Base-by-base conservation (phyloP, 208 protist genomes). In the Lotmaria passim region DNA sequence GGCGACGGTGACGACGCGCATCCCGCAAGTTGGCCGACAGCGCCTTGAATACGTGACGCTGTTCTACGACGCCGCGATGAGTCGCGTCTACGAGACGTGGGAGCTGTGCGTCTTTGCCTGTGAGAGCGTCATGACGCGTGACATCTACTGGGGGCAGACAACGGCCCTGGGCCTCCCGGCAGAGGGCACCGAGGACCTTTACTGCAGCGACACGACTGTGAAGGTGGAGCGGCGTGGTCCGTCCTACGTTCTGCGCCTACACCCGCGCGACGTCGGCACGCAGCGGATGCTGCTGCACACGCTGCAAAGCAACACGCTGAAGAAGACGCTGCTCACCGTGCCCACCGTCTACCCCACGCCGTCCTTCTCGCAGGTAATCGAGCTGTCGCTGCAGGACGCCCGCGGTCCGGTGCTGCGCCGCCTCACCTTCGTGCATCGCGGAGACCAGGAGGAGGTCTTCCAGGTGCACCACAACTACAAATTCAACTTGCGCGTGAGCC, bases 401-500 rank as follows among this genome's bases (percentile, higher is more conserved):
- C 41, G 57, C 8, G 84, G 61, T 36, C 89, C 91, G n/a, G 81
- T 96, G 59, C 84, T 94, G 65, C 84, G 91, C 17, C 91, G 91
- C 31, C 80, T 96, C 58, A 88, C 81, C 17, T 96, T 96, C 72
- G 77, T 88, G 2, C 59, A 94, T 51, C 66, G 75, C 62, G 83
- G 82, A 12, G 65, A 78, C 39, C 56, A 60, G 34, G 87, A 96
- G 55, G 89, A 96, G 59, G 52, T 85, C 34, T 94, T 94, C 64
- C 76, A 74, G 19, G 80, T 96, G 39, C 83, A 92, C 46, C 86
- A 93, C 75, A 96, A 96, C 73, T 96, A 96, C 78, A 86, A 84
- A 56, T 91, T 86, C 57, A 87, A 96, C 62, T 75, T 96, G 21
- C 81, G 62, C 23, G 74, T 94, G 11, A 84, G 60, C 59, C 91